Base-by-base conservation (phyloP, 345 rosid species). In the Odontarrhena argentea region DNA sequence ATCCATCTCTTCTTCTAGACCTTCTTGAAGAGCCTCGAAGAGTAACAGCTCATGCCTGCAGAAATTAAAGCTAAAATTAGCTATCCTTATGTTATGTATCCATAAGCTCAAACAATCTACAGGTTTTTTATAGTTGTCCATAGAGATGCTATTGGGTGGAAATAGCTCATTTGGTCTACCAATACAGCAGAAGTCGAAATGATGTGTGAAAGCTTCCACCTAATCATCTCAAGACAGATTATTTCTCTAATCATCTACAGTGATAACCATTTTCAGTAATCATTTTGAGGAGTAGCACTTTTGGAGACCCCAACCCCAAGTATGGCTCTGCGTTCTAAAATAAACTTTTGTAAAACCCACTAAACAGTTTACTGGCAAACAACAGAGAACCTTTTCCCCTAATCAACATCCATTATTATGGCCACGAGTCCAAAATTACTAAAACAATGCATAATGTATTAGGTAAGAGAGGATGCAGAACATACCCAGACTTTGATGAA, bases 1-100 rank as follows among this genome's bases (percentile, higher is more conserved):
- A 25, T 89, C 98, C 98, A 92, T 92, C 80, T 92, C 98, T 82
- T 92, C 96, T 76, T 89, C 98, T 63, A 92, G 70, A 49, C 98
- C 95, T 84, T 89, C 95, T 78, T 75, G 70, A 11, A 92, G 76
- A 36, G 96, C 95, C 83, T 92, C 97, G 50, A 85, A 92, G 36
- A 92, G 96, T 43, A 92, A 68, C 60, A 92, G 82, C 60, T 92
- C 96, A 53, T 92, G 96, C 65, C 95, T 89, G 80, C 37, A 63
- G 5, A 63, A 10, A 26, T 58, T 50, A 2, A n/a, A 60, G 46
- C 58, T 60, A 13, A 36, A 55, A 2, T 18, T 24, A 45, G 66
- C 45, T 1, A 63, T 11, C 38, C 22, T 61, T 3, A 22, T 41
- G 43, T 1, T 46, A 28, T 7, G 32, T 9, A 8, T 0, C 42